These are phyloP conservation scores for Cordyceps farinosa DNA, from an alignment of 2,329 filamentous ascomycete genomes.

Conservation along the genomic window DNA sequence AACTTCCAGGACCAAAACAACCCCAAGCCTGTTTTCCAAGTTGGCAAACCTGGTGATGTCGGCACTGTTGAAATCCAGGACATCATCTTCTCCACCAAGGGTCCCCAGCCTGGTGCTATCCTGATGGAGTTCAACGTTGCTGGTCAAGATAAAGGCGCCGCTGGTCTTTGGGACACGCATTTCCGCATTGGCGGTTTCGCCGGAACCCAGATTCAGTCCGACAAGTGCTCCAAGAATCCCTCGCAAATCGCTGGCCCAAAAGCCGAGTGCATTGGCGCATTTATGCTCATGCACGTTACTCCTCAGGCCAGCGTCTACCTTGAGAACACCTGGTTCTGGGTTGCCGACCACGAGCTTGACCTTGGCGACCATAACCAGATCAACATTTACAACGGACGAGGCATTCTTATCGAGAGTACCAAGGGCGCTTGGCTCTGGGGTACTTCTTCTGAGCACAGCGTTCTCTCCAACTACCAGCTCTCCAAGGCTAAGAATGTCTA, in stretches of 20 bases:
- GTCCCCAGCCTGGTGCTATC: constrained; percentile 80
- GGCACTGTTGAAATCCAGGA: constrained; percentile 86
- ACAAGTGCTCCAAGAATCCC: constrained; percentile 76
- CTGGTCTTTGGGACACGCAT: constrained; percentile 93
- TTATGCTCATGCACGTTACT: constrained; percentile 65
- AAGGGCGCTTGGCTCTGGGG: constrained; percentile 77
- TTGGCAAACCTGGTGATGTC: constrained; percentile 72
- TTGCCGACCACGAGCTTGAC: constrained; percentile 87
- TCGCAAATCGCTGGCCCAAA: constrained; percentile 58
- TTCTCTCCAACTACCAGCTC: constrained; percentile 82
- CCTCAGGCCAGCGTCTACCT: constrained; percentile 66
- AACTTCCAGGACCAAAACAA: constrained; percentile 71
- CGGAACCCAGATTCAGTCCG: constrained; percentile 76
- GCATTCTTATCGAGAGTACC: constrained; percentile 71
- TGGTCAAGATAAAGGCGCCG: constrained; percentile 61
- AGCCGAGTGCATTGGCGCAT: constrained; percentile 68
- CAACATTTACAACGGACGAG: constrained; percentile 84
- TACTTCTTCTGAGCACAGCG: constrained; percentile 65
- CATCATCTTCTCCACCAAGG: constrained; percentile 78
- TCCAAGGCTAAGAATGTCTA: constrained; percentile 73
- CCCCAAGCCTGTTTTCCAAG: constrained; percentile 79
- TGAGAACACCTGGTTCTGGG: constrained; percentile 90
- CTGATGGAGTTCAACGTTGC: constrained; percentile 89
- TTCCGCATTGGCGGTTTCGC: constrained; percentile 85
- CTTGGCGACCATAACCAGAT: constrained; percentile 69